These are phyloP conservation scores for Penicillium alfredii DNA, from an alignment of 495 filamentous ascomycete genomes.

Conservation along the genomic window DNA sequence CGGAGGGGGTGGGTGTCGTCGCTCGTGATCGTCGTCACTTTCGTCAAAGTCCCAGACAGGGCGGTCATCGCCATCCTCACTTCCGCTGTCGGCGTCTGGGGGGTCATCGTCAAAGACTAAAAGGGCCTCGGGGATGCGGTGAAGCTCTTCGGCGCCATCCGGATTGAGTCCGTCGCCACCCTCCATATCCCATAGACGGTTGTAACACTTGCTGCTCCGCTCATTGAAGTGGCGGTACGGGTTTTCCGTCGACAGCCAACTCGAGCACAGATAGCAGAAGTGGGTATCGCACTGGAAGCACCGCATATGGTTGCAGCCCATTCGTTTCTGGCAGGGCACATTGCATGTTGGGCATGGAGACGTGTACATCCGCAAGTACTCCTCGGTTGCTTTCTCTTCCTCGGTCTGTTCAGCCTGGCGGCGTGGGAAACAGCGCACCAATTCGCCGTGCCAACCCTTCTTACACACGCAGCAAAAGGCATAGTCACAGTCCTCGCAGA, in stretches of 20 bases:
- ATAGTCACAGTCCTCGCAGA: conserved; percentile 86
- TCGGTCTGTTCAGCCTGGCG: conserved; percentile 60
- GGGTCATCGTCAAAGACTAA: conserved; percentile 34
- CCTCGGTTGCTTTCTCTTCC: conserved; percentile 78
- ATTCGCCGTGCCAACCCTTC: conserved; percentile 86
- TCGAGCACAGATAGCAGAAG: conserved; percentile 92
- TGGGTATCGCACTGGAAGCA: conserved; percentile 86
- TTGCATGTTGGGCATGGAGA: conserved; percentile 86
- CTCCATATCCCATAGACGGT: conserved; percentile 86
- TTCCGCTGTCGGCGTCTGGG: conserved; percentile 18
- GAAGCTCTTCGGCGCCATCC: conserved; percentile 38
- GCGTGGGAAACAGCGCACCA: conserved; percentile 55
- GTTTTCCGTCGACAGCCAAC: conserved; percentile 73
- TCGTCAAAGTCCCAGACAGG: conserved; percentile 27
- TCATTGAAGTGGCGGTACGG: conserved; percentile 89
- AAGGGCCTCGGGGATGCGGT: conserved; percentile 34
- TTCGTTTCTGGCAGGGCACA: conserved; percentile 79
- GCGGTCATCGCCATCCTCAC: conserved; percentile 26
- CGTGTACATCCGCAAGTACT: conserved; percentile 74
- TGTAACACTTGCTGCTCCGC: conserved; percentile 59
- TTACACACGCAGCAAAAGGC: conserved; percentile 78
- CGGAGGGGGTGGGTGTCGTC: conserved; percentile 32
- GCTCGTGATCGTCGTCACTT: conserved; percentile 22
- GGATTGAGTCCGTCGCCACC: conserved; percentile 63
- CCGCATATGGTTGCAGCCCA: conserved; percentile 97